Evolutionary conservation across 495 filamentous ascomycete species (phyloP).

Genomic region (Penicillium angulare): DNA sequence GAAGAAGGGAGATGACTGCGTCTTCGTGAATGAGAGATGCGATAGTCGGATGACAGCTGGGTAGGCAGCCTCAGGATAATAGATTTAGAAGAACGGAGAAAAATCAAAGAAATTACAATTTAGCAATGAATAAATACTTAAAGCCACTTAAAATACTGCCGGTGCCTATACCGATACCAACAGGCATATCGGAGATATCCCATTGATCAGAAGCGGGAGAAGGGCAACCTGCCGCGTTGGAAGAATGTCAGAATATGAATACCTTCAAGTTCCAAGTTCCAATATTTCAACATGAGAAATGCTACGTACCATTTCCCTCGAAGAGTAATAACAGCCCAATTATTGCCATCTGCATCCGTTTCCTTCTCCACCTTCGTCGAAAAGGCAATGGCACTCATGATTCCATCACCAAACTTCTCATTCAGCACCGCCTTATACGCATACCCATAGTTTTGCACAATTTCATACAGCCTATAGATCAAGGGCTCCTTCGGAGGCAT

Average conservation of each 20-base stretch:
- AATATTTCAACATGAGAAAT: too few relatives aligned
- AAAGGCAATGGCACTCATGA: constrained; percentile 97
- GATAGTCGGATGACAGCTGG: too few relatives aligned
- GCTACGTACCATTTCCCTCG: constrained; percentile 82
- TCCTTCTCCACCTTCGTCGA: constrained; percentile 95
- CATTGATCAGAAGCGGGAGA: constrained; percentile 52
- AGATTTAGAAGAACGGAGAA: too few relatives aligned
- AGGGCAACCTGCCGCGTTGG: constrained; percentile 64
- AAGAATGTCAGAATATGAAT: too few relatives aligned
- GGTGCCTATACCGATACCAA: too few relatives aligned
- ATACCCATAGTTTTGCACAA: constrained; percentile 97
- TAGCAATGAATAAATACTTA: too few relatives aligned
- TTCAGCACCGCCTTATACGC: constrained; percentile 96
- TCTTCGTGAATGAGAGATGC: too few relatives aligned
- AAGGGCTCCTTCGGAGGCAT: constrained; percentile 95
- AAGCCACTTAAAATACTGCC: too few relatives aligned
- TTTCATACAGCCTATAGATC: constrained; percentile 93
- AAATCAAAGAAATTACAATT: too few relatives aligned
- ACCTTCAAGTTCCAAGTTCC: constrained; percentile 23
- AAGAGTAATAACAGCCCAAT: constrained; percentile 88
- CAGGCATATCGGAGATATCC: neutral
- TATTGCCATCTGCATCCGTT: constrained; percentile 74
- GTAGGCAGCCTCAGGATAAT: too few relatives aligned
- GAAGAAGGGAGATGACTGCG: neutral
- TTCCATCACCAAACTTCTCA: constrained; percentile 98